Percentiles rank a stretch among this genome's conserved stretches.
Conservation (phyloP, 2,329 filamentous ascomycete species). For the Fusarium sp. region DNA sequence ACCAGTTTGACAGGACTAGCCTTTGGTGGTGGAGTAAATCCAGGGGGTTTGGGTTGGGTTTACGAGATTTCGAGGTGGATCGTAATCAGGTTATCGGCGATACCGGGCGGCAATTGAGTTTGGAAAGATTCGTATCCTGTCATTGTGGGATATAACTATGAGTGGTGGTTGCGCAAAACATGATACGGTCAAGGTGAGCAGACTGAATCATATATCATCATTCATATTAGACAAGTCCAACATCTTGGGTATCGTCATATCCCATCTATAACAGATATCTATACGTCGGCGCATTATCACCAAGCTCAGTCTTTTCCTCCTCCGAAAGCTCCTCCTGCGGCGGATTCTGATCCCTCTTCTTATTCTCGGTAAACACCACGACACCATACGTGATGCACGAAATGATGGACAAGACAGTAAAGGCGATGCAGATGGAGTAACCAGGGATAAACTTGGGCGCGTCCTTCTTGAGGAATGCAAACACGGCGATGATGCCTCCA, state of each 20-base stretch:
- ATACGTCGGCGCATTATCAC: conserved; percentile 71
- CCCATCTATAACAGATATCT: conserved; percentile 64
- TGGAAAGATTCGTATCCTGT: background rate
- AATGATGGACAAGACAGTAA: conserved; percentile 75
- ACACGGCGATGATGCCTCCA: conserved; percentile 83
- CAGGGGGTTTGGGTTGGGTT: background rate
- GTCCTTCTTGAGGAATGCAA: conserved; percentile 75
- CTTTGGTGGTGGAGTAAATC: conserved; percentile 7
- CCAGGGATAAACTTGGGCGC: conserved; percentile 77
- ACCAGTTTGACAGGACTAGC: conserved; percentile 9
- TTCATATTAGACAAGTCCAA: conserved; percentile 18
- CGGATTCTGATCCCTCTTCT: conserved; percentile 64
- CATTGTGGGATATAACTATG: background rate
- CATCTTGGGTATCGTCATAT: conserved; percentile 1
- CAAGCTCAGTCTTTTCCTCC: conserved; percentile 71
- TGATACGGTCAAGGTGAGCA: background rate
- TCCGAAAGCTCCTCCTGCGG: conserved; percentile 62
- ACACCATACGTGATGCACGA: conserved; percentile 71
- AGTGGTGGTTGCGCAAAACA: no score
- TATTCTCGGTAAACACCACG: conserved; percentile 71
- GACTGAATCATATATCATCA: conserved; percentile 15
- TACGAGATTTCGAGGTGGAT: conserved; percentile 8
- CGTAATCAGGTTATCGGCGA: background rate
- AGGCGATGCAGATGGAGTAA: conserved; percentile 82
- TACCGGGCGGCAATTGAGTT: background rate